These are phyloP conservation scores for Cutaneotrichosporon sp. DNA, from an alignment of 1,284 basidiomycete species.

Conservation along the genomic window DNA sequence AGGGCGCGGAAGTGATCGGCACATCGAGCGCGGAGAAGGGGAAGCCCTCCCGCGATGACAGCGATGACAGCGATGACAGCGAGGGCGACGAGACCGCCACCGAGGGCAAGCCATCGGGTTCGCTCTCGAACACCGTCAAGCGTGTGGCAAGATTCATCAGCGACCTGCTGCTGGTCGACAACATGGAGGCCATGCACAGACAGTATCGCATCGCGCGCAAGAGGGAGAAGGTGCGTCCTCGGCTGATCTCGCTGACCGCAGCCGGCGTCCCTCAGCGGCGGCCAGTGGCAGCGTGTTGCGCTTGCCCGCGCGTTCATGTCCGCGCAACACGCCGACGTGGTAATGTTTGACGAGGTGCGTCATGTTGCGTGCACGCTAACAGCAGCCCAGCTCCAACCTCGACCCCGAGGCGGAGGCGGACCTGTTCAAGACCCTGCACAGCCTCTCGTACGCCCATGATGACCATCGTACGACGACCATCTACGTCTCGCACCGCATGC, in stretches of 20 bases:
- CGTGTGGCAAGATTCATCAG: not conserved
- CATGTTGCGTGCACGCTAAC: slow-evolving; percentile 58
- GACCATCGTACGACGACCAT: slow-evolving; percentile 64
- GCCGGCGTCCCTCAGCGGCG: slow-evolving; percentile 38
- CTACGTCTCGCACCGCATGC: slow-evolving; percentile 77
- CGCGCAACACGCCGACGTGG: slow-evolving; percentile 70
- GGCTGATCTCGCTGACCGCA: not conserved
- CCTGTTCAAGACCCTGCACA: slow-evolving; percentile 60
- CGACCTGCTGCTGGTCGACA: not conserved
- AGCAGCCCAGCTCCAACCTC: not conserved
- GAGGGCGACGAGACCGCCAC: not conserved
- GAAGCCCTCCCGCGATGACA: not conserved
- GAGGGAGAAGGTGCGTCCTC: not conserved
- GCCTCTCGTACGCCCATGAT: slow-evolving; percentile 20
- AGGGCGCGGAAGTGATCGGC: not conserved
- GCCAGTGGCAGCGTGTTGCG: slow-evolving; percentile 80
- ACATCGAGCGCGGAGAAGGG: not conserved
- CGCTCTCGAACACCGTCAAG: not conserved
- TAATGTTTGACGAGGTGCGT: slow-evolving; percentile 66
- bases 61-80: not conserved
- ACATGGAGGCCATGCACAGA: too few species aligned
- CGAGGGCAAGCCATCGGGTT: too few species aligned
- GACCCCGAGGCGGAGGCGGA: slow-evolving; percentile 77
- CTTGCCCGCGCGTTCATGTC: slow-evolving; percentile 80
- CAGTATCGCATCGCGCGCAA: too few species aligned